A percentile compares a stretch with the other conserved stretches of the same genome.
phyloP scores from a whole-genome alignment of 208 protist genomes.

The Tritrichomonas foetus region DNA sequence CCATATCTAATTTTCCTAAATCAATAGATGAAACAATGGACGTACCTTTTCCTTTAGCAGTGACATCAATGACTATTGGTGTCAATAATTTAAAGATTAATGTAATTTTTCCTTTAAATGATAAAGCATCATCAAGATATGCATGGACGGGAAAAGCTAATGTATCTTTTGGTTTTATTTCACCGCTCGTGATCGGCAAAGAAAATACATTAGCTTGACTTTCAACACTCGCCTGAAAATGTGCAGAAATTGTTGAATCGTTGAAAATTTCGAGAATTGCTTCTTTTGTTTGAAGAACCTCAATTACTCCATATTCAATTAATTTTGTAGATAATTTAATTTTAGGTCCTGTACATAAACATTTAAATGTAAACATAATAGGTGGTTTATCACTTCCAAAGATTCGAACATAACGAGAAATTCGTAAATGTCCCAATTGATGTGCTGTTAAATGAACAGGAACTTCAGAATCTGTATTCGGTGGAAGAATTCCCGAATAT shows the following conservation, averaged over 20 bases:
- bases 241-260: background rate
- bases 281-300: too few relatives aligned
- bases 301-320: too few relatives aligned
- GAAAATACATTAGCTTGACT: background rate
- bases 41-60: background rate
- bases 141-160: background rate
- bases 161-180: background rate
- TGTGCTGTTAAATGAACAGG: background rate
- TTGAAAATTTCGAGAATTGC: background rate
- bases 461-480: background rate
- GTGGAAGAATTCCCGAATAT: background rate
- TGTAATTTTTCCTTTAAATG: background rate
- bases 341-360: background rate
- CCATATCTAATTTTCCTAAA: background rate
- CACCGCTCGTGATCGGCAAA: background rate
- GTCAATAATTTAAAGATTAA: background rate
- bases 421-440: background rate
- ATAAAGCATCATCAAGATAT: background rate
- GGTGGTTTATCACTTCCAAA: background rate
- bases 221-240: background rate
- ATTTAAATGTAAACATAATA: background rate
- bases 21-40: background rate
- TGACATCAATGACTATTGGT: background rate
- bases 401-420: background rate
- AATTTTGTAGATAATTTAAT: background rate